These are phyloP conservation scores for Schwanniomyces vanrijiae DNA, from an alignment of 805 yeast species.

Conservation along the genomic window DNA sequence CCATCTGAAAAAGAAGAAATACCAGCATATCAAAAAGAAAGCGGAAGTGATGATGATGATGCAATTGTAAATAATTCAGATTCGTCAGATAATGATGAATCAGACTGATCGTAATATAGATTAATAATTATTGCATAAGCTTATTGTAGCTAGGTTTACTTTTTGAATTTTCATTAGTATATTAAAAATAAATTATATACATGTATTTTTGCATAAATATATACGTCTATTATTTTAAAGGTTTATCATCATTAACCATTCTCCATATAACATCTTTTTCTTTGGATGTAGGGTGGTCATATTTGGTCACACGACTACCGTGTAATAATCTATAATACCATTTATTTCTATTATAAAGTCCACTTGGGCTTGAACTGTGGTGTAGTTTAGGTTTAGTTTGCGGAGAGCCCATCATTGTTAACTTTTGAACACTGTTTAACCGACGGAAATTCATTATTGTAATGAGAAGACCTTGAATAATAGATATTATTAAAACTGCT, in stretches of 20 bases:
- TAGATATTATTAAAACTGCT: conserved; percentile 51
- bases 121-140: neutral
- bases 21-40: conserved; percentile 15
- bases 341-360: conserved; percentile 10
- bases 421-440: conserved; percentile 59
- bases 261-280: conserved; percentile 44
- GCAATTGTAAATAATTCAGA: conserved; percentile 22
- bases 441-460: conserved; percentile 58
- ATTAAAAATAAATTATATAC: conserved; percentile 1
- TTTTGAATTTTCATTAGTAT: neutral
- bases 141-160: neutral
- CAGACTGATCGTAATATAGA: conserved; percentile 8
- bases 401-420: conserved; percentile 53
- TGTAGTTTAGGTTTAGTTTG: conserved; percentile 1
- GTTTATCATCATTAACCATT: conserved; percentile 41
- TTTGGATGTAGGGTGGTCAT: conserved; percentile 31
- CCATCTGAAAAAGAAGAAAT: conserved; percentile 15
- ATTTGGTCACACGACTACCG: conserved; percentile 25
- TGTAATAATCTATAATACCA: conserved; percentile 22
- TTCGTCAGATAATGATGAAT: conserved; percentile 18
- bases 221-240: conserved; percentile 8
- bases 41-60: conserved; percentile 18
- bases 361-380: conserved; percentile 8
- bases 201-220: neutral
- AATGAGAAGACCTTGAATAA: conserved; percentile 53